Evolutionary conservation across 768 basidiomycete genomes (phyloP), one percentile per base, ranked within the genome.

Genomic region (Leccinum subgranulosum): DNA sequence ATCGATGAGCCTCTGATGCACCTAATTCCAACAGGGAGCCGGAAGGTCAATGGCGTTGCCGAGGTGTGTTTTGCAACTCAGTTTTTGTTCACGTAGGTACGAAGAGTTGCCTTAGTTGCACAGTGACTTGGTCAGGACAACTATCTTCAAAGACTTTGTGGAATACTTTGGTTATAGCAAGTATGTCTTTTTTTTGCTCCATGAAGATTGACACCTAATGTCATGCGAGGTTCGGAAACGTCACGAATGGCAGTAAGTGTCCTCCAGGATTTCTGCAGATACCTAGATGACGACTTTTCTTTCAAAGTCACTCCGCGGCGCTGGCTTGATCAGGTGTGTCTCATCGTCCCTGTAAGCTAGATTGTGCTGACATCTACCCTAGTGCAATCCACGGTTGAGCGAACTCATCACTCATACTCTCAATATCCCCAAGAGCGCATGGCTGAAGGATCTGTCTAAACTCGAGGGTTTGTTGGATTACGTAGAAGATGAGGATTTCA

Each of bases 11-110:
- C 34, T 53, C 31, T 56, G 55, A 59, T 21, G 25, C 48, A 29
- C 54, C n/a, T 51, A 1, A 31, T 49, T 29, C 23, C 17, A 60
- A 51, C 57, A 85, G 85, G 85, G 28, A 90, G 87, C 66, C 83
- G 87, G 64, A 90, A 87, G 69, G 90, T 94, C 66, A 99, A 99
- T 65, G 96, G 97, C 67, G 97, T 98, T 14, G 96, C 97, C 10
- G 96, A 94, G 77, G 85, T 87, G 61, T 28, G 60, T 34, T 21
- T 49, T 39, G 19, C 29, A 17, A 27, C 45, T 25, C 39, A 27
- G 17, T n/a, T 17, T 21, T 14, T 27, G 41, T 17, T 10, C 4
- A 9, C 2, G 23, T 12, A 17, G 10, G 17, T 48, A 17, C 41
- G 19, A 51, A 21, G 27, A 29, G n/a, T 23, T 1, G 41, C 49